These are phyloP conservation scores for Lactarius quietus DNA, from an alignment of 768 basidiomycete species.

Conservation along the genomic window DNA sequence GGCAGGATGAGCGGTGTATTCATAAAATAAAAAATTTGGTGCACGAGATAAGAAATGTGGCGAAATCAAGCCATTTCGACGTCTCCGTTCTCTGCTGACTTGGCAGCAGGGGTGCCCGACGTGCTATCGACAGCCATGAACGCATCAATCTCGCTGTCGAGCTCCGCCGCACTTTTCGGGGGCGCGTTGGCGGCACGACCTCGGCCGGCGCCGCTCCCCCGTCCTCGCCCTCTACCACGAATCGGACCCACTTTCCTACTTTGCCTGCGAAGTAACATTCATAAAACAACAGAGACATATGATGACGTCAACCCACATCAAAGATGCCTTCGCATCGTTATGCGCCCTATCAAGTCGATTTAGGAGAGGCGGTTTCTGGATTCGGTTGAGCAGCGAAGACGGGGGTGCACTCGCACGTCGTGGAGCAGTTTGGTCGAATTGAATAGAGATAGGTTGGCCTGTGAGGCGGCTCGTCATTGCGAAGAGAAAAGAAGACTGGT, in stretches of 20 bases:
- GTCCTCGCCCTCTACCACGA: conserved; percentile 31
- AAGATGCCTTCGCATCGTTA: conserved; percentile 18
- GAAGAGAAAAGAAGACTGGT: conserved; percentile 6
- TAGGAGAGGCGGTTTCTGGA: conserved; percentile 68
- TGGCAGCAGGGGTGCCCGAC: conserved; percentile 5
- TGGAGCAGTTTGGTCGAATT: conserved; percentile 45
- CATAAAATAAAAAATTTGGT: not conserved
- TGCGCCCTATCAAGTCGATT: conserved; percentile 59
- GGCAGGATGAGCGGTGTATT: not conserved
- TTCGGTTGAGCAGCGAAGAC: conserved; percentile 67
- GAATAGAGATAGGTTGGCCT: conserved; percentile 80
- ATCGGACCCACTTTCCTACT: conserved; percentile 9
- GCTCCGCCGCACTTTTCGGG: conserved; percentile 71
- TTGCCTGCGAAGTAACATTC: not conserved
- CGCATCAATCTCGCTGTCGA: conserved; percentile 85
- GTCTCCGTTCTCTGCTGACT: conserved; percentile 13
- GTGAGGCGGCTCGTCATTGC: not conserved
- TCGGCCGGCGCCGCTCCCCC: conserved; percentile 34
- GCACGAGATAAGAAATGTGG: not conserved
- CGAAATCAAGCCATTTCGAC: conserved; percentile 17
- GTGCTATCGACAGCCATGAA: conserved; percentile 63
- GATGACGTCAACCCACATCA: conserved; percentile 15
- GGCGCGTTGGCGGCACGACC: conserved; percentile 22
- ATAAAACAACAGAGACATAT: not conserved
- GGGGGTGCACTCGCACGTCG: conserved; percentile 41